These are phyloP conservation scores for Scutellaria baicalensis DNA, from an alignment of 257 asterid species.

Conservation along the genomic window DNA sequence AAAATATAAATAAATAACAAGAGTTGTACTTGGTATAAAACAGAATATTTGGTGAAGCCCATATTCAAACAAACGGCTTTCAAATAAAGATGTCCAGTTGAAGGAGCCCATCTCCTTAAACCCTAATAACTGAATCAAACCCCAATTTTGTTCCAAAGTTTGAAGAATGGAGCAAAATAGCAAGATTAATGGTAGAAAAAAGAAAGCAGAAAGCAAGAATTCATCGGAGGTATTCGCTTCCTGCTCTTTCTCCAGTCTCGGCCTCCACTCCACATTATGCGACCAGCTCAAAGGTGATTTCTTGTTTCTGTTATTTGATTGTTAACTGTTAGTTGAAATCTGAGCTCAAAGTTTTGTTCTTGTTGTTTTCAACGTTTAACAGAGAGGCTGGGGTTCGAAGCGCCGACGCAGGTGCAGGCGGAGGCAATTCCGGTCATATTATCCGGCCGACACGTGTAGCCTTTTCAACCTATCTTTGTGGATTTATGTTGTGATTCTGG, in stretches of 20 bases:
- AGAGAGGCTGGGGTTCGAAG: slow-evolving; percentile 88
- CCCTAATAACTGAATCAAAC: slow-evolving; percentile 7
- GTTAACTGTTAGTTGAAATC: not conserved
- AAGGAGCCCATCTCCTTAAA: not conserved
- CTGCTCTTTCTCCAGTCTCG: slow-evolving; percentile 77
- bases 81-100: not conserved
- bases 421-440: slow-evolving; percentile 81
- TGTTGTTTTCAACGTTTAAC: slow-evolving; percentile 7
- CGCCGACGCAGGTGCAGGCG: slow-evolving; percentile 85
- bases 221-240: slow-evolving; percentile 68
- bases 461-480: not conserved
- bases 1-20: no score
- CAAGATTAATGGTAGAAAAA: slow-evolving; percentile 7
- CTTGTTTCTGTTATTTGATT: not conserved
- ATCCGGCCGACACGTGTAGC: slow-evolving; percentile 83
- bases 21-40: no score
- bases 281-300: slow-evolving; percentile 75
- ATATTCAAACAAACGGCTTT: not conserved
- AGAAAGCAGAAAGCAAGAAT: slow-evolving; percentile 10
- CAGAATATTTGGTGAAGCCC: no score
- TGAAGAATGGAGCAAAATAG: slow-evolving; percentile 25
- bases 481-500: not conserved
- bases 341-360: not conserved
- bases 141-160: not conserved
- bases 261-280: slow-evolving; percentile 71